A percentile compares a stretch with the other conserved stretches of the same genome.
Evolutionary conservation across 345 rosid genomes (phyloP).

Genomic region (Euphorbia lathyris): DNA sequence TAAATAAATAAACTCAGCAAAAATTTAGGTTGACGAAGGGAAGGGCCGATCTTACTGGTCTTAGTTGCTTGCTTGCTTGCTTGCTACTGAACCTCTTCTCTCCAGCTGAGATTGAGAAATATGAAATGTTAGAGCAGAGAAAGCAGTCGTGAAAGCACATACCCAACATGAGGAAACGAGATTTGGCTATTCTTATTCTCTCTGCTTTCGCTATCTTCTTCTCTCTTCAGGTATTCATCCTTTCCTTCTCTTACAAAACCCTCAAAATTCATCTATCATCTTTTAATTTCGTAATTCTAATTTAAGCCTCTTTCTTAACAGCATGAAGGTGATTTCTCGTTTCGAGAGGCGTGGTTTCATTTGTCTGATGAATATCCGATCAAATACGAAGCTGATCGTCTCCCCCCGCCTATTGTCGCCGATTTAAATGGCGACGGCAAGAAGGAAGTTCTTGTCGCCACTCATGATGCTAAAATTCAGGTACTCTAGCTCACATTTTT

Average conservation of each 20-base stretch:
- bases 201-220: constrained; percentile 96
- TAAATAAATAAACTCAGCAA: too few relatives aligned
- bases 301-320: constrained; percentile 16
- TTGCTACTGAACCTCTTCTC: too few relatives aligned
- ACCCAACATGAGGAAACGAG: constrained; percentile 87
- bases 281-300: too few relatives aligned
- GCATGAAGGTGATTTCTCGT: constrained; percentile 99
- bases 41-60: too few relatives aligned
- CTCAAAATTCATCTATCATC: background rate
- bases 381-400: constrained; percentile 84
- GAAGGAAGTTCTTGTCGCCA: constrained; percentile 83
- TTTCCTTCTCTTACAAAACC: background rate
- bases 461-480: constrained; percentile 94
- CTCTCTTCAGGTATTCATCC: constrained; percentile 75
- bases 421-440: constrained; percentile 97
- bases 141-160: background rate
- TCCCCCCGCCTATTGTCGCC: constrained; percentile 82
- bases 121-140: background rate
- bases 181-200: constrained; percentile 91
- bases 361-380: constrained; percentile 78
- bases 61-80: too few relatives aligned
- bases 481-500: too few relatives aligned
- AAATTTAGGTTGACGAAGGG: too few relatives aligned
- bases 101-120: too few relatives aligned
- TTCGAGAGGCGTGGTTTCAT: constrained; percentile 92